phyloP scores from a whole-genome alignment of 2,329 filamentous ascomycete genomes.

The Aspergillus tanneri region DNA sequence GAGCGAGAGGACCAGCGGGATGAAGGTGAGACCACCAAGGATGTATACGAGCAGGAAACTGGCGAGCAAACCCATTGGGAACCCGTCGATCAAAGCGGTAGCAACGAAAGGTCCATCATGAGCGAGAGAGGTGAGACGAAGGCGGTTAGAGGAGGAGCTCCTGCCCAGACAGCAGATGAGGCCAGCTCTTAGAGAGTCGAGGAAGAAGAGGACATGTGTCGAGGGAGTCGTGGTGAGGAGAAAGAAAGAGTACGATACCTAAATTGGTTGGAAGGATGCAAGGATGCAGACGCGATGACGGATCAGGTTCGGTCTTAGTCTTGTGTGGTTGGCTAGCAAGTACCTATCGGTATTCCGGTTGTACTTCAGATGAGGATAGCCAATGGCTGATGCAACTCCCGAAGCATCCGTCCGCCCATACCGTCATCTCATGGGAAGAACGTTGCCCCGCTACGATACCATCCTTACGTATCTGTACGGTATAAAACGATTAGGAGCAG shows the following conservation, averaged over 20 bases:
- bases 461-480: background rate
- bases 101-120: conserved; percentile 33
- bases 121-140: conserved; percentile 11
- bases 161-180: conserved; percentile 3
- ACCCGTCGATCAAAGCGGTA: conserved; percentile 30
- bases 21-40: conserved; percentile 81
- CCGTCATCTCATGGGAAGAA: conserved; percentile 1
- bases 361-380: background rate
- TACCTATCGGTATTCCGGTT: background rate
- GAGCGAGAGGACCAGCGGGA: conserved; percentile 67
- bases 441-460: background rate
- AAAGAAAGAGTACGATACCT: background rate
- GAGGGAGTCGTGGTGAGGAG: background rate
- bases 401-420: background rate
- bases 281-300: no score
- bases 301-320: no score
- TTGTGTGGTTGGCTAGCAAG: background rate
- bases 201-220: conserved; percentile 1
- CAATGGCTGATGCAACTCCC: background rate
- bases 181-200: conserved; percentile 4
- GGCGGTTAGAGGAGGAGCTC: no score
- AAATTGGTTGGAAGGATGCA: background rate
- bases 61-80: conserved; percentile 47
- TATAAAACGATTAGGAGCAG: no score
- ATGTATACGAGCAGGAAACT: conserved; percentile 73